Evolutionary conservation across 1,139 yeast genomes (phyloP).

Genomic region (Kurtzmaniella natalensis): DNA sequence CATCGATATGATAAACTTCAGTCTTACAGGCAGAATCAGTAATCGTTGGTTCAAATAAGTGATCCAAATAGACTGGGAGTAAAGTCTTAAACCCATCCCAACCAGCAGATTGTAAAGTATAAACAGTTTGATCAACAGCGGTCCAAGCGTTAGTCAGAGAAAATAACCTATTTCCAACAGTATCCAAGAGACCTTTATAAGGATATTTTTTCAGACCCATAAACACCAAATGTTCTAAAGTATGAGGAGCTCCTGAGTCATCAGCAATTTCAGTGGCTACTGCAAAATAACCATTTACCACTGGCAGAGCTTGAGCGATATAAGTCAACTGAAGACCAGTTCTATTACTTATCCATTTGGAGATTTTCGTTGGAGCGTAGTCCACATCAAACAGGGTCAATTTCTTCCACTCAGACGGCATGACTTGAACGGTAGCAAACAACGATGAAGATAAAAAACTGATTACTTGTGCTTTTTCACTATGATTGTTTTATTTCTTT

Average conservation of each 20-base stretch:
- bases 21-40: constrained; percentile 90
- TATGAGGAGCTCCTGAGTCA: constrained; percentile 93
- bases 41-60: constrained; percentile 76
- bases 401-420: constrained; percentile 33
- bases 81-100: constrained; percentile 90
- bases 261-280: constrained; percentile 88
- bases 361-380: constrained; percentile 59
- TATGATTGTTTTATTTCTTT: too few species aligned
- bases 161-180: constrained; percentile 78
- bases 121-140: constrained; percentile 91
- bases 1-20: constrained; percentile 94
- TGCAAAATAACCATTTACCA: constrained; percentile 89
- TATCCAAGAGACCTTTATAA: constrained; percentile 85
- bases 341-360: constrained; percentile 67
- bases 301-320: constrained; percentile 78
- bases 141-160: constrained; percentile 98
- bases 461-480: too few species aligned
- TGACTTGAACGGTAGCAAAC: too few species aligned
- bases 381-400: constrained; percentile 53
- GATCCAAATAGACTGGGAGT: constrained; percentile 88
- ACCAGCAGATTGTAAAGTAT: constrained; percentile 88
- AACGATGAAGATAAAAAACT: too few species aligned
- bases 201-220: constrained; percentile 93
- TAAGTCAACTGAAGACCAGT: constrained; percentile 83
- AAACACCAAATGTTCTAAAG: constrained; percentile 88